phyloP scores from a whole-genome alignment of 495 filamentous ascomycete genomes.

The Penicillium pancosmium region DNA sequence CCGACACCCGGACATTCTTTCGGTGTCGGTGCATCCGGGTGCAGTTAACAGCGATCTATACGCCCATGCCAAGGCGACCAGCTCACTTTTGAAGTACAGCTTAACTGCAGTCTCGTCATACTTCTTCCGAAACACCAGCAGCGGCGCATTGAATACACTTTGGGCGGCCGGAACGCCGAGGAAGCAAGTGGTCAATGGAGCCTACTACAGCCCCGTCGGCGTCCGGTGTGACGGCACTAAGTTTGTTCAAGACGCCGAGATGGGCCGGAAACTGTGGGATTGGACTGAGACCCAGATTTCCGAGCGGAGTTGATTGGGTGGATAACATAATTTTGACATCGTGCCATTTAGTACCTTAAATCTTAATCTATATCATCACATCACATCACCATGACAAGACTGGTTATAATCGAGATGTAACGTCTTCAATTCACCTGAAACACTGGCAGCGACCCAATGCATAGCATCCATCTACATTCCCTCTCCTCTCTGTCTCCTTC shows the following conservation, averaged over 20 bases:
- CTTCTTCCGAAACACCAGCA: slow-evolving; percentile 38
- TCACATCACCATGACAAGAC: slow-evolving; percentile 1
- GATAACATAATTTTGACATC: neutral
- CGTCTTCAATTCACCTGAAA: neutral
- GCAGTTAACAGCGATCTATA: slow-evolving; percentile 60
- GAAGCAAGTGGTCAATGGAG: slow-evolving; percentile 48
- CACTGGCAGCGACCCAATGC: neutral
- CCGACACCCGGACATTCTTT: slow-evolving; percentile 57
- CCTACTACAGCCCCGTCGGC: slow-evolving; percentile 62
- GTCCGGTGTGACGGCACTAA: slow-evolving; percentile 35
- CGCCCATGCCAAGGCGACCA: slow-evolving; percentile 28
- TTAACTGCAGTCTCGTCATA: slow-evolving; percentile 21
- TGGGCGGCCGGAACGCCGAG: slow-evolving; percentile 52
- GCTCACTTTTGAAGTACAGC: slow-evolving; percentile 29
- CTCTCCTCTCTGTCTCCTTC: neutral
- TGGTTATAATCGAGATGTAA: neutral
- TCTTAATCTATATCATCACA: neutral
- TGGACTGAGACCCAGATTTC: slow-evolving; percentile 62
- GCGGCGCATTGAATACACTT: slow-evolving; percentile 60
- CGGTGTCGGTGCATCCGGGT: slow-evolving; percentile 68
- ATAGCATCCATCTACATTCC: neutral
- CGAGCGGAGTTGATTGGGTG: slow-evolving; percentile 12
- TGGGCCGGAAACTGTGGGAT: slow-evolving; percentile 60
- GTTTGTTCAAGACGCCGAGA: slow-evolving; percentile 45
- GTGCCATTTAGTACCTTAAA: neutral